Evolutionary conservation across 768 basidiomycete genomes (phyloP).

Genomic region (Hypsizygus marmoreus): DNA sequence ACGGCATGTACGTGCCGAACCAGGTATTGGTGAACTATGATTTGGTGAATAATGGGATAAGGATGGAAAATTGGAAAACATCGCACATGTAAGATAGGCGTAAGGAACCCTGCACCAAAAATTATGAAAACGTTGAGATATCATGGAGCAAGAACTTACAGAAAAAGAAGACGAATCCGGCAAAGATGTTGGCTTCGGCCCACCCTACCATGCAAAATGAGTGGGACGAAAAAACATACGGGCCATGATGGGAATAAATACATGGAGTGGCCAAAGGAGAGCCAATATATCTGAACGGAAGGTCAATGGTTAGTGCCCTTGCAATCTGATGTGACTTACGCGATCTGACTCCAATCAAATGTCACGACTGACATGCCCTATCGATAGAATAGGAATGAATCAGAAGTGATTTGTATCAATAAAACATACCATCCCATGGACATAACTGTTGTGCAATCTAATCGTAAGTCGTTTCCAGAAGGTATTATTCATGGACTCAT

Average conservation of each 20-base stretch:
- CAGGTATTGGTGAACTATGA: constrained; percentile 63
- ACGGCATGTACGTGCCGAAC: constrained; percentile 59
- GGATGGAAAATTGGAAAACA: constrained; percentile 4
- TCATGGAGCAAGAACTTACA: constrained; percentile 35
- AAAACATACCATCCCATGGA: constrained; percentile 50
- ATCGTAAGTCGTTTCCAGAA: background rate
- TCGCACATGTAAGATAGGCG: constrained; percentile 57
- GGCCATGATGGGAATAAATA: constrained; percentile 13
- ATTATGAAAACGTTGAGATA: background rate
- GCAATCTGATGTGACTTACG: constrained; percentile 32
- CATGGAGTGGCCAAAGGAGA: constrained; percentile 54
- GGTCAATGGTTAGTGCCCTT: background rate
- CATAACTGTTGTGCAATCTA: constrained; percentile 23
- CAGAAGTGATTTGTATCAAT: constrained; percentile 33
- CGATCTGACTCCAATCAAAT: constrained; percentile 63
- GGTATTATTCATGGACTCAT: background rate
- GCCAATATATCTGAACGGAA: constrained; percentile 39
- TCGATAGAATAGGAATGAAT: constrained; percentile 29
- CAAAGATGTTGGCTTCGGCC: constrained; percentile 71
- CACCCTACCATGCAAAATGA: constrained; percentile 42
- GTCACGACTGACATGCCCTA: constrained; percentile 48
- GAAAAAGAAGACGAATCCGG: constrained; percentile 68
- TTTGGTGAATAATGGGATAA: background rate
- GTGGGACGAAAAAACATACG: background rate
- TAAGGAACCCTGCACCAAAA: constrained; percentile 45